Conservation (phyloP, 2,329 filamentous ascomycete genomes). For the Penicillium sp. region DNA sequence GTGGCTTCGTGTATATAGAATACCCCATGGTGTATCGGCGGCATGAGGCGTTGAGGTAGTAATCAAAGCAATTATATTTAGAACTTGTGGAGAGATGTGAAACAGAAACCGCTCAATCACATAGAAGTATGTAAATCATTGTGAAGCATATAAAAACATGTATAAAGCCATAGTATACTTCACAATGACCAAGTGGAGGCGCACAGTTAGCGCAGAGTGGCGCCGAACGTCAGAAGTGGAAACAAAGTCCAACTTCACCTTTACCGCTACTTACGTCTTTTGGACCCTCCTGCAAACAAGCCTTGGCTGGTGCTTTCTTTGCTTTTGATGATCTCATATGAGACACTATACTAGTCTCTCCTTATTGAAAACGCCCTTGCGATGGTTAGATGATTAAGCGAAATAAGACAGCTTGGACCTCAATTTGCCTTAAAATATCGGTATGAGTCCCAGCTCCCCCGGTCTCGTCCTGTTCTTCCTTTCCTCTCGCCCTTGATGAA, state of each 20-base stretch:
- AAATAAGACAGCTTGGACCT: constrained; percentile 4
- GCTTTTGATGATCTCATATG: not conserved
- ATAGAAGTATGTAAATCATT: too few relatives aligned
- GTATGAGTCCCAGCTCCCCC: constrained; percentile 3
- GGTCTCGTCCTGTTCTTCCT: constrained; percentile 5
- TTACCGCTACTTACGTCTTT: not conserved
- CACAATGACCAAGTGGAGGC: not conserved
- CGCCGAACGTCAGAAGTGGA: constrained; percentile 9
- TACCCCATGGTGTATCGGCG: constrained; percentile 19
- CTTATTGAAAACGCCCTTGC: constrained; percentile 9
- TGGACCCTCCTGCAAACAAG: not conserved
- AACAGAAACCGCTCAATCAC: too few relatives aligned
- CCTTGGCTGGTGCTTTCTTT: not conserved
- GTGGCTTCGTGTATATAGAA: constrained; percentile 25
- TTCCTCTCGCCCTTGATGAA: constrained; percentile 9
- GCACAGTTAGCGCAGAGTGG: not conserved
- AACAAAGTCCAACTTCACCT: constrained; percentile 6
- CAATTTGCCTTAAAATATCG: constrained; percentile 4
- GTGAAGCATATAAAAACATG: too few relatives aligned
- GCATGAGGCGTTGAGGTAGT: constrained; percentile 15
- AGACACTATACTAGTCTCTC: constrained; percentile 1
- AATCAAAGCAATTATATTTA: constrained; percentile 1
- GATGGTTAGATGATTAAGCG: constrained; percentile 13
- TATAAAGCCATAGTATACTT: too few relatives aligned
- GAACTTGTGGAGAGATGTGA: too few relatives aligned